Evolutionary conservation across 2,329 filamentous ascomycete species (phyloP).

Genomic region (Epichloe elymi): DNA sequence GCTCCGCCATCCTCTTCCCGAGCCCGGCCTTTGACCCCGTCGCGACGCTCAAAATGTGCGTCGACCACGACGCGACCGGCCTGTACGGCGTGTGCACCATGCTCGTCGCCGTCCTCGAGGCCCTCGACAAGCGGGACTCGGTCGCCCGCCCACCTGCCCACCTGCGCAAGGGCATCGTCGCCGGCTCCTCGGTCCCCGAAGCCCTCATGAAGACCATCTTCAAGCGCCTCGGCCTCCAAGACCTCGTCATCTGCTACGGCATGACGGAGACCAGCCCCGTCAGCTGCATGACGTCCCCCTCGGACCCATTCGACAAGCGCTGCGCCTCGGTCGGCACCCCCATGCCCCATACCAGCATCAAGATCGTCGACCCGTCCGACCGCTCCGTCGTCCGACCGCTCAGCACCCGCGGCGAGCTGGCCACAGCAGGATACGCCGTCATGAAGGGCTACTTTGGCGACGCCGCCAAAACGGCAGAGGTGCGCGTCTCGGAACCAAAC

Average conservation of each 20-base stretch:
- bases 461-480: conserved; percentile 52
- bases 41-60: conserved; percentile 49
- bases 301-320: conserved; percentile 60
- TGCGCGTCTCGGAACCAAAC: conserved; percentile 36
- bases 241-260: conserved; percentile 88
- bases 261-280: conserved; percentile 86
- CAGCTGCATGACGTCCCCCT: conserved; percentile 67
- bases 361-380: conserved; percentile 62
- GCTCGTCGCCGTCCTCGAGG: conserved; percentile 77
- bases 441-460: conserved; percentile 92
- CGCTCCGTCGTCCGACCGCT: conserved; percentile 50
- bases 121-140: conserved; percentile 39
- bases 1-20: conserved; percentile 72
- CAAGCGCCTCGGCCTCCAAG: conserved; percentile 57
- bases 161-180: conserved; percentile 81
- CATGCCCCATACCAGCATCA: conserved; percentile 66
- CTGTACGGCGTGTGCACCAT: conserved; percentile 91
- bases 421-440: conserved; percentile 69
- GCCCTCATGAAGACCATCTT: conserved; percentile 70
- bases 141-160: conserved; percentile 11
- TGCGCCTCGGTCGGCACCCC: conserved; percentile 65
- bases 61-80: conserved; percentile 41
- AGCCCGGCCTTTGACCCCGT: conserved; percentile 74
- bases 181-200: conserved; percentile 73
- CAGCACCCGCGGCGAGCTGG: conserved; percentile 64